Conservation (phyloP, 2,329 filamentous ascomycete species). For the Penicillium sp. region DNA sequence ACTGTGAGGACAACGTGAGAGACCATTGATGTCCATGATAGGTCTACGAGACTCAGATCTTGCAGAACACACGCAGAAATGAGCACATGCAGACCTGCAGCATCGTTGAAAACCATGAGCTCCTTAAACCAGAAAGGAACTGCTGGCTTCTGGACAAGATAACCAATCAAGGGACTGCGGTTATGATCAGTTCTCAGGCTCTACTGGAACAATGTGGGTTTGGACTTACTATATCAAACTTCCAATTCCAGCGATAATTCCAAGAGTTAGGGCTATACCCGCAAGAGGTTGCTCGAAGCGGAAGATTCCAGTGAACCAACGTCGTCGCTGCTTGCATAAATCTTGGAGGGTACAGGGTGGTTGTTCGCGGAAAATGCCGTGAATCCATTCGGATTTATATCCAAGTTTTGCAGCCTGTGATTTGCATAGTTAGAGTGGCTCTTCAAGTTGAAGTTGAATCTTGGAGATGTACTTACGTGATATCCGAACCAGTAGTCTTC, state of each 20-base stretch:
- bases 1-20: not conserved
- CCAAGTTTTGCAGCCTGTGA: constrained; percentile 7
- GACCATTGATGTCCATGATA: not conserved
- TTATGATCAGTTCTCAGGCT: not conserved
- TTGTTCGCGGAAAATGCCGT: constrained; percentile 12
- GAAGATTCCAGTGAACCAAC: constrained; percentile 12
- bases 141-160: not conserved
- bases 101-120: not conserved
- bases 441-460: not conserved
- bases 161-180: not conserved
- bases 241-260: not conserved
- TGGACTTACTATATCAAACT: not conserved
- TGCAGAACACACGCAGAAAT: constrained; percentile 1
- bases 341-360: constrained; percentile 5
- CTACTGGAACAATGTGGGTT: not conserved
- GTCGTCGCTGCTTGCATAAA: constrained; percentile 9
- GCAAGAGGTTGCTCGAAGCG: not conserved
- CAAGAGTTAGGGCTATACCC: not conserved
- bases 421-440: not conserved
- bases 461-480: constrained; percentile 3
- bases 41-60: not conserved
- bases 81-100: not conserved
- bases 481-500: constrained; percentile 15
- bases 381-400: constrained; percentile 14
- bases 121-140: not conserved